Conservation (phyloP, 2,329 filamentous ascomycete genomes). For the Curvularia spicifera region DNA sequence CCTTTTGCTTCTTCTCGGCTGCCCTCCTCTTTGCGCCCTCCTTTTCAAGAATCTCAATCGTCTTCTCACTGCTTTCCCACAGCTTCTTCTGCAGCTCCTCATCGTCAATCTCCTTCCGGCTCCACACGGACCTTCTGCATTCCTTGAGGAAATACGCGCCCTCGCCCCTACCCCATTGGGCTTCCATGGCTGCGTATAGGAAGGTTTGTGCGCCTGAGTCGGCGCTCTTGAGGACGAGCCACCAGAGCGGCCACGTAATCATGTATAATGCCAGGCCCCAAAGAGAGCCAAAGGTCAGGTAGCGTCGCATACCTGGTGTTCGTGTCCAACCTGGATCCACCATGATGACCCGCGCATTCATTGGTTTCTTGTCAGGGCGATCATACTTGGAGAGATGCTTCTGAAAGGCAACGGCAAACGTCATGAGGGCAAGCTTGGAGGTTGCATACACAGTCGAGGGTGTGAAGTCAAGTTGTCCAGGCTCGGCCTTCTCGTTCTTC, state of each 20-base stretch:
- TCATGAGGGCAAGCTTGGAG: slow-evolving; percentile 76
- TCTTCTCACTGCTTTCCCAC: slow-evolving; percentile 83
- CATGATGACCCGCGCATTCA: slow-evolving; percentile 82
- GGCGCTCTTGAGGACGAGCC: slow-evolving; percentile 86
- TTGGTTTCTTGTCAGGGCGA: slow-evolving; percentile 80
- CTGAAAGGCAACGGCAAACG: slow-evolving; percentile 89
- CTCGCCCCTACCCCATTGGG: slow-evolving; percentile 66
- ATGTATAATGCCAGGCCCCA: slow-evolving; percentile 81
- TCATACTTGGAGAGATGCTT: slow-evolving; percentile 87
- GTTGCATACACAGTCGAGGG: slow-evolving; percentile 57
- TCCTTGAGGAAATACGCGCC: slow-evolving; percentile 86
- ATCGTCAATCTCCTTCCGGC: slow-evolving; percentile 75
- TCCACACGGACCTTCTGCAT: slow-evolving; percentile 76
- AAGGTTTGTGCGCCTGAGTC: slow-evolving; percentile 85
- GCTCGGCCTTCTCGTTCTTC: slow-evolving; percentile 46
- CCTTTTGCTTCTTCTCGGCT: slow-evolving; percentile 61
- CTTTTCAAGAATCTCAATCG: slow-evolving; percentile 83
- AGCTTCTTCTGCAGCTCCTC: slow-evolving; percentile 81
- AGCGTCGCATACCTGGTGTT: slow-evolving; percentile 86
- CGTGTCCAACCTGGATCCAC: slow-evolving; percentile 86
- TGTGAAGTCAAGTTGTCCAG: slow-evolving; percentile 48
- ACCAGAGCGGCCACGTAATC: slow-evolving; percentile 78
- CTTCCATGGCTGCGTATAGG: slow-evolving; percentile 84
- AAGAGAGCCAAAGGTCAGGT: slow-evolving; percentile 83
- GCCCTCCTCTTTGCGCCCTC: slow-evolving; percentile 70